Base-by-base conservation (phyloP, 768 basidiomycete genomes). In the Leccinum arenicola region DNA sequence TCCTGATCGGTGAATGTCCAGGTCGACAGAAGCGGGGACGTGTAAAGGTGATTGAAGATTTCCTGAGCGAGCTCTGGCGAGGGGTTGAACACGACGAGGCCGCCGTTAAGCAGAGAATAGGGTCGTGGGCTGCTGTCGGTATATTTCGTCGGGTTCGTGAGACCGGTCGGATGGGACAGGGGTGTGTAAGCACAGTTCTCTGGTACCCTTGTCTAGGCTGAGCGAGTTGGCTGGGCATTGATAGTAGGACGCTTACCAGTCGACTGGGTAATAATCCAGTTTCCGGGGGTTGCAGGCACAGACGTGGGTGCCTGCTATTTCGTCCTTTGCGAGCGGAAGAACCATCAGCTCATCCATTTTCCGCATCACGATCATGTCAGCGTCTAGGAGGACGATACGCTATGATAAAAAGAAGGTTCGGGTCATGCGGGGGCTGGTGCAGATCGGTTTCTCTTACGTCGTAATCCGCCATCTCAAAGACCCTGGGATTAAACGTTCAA, bases 251-350 rank as follows among this genome's bases (percentile, higher is more conserved):
- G 52, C 77, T 70, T 54, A 81, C 97, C 96, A 99, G 70, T 97
- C 94, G 4, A 74, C 66, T 8, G 96, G 96, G 74, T 99, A 99
- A 72, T 95, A 92, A 3, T 79, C 61, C 19, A 96, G 71, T 68
- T 85, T 88, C 40, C 86, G 83, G 7, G 95, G 96, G 73, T 99
- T 99, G 77, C 96, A 99, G 4, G 94, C 87, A 68, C 96, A 99
- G 14, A 86, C 95, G 64, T 96, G 95, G 0, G 78, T 82, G 1
- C 94, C 95, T 6, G 93, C 95, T 58, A 98, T 95, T 73, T 87
- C 85, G 61, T 86, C 91, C 19, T 71, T 59, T 2, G 79, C 80
- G 5, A 96, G 75, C 31, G 76, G 68, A 17, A 84, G 58, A 27
- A 80, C 75, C 72, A 83, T 74, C 54, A 91, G 73, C 49, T 88